Evolutionary conservation across 2,329 filamentous ascomycete species (phyloP), one percentile per base, ranked within the genome.

Genomic region (Tolypocladium nubicola): DNA sequence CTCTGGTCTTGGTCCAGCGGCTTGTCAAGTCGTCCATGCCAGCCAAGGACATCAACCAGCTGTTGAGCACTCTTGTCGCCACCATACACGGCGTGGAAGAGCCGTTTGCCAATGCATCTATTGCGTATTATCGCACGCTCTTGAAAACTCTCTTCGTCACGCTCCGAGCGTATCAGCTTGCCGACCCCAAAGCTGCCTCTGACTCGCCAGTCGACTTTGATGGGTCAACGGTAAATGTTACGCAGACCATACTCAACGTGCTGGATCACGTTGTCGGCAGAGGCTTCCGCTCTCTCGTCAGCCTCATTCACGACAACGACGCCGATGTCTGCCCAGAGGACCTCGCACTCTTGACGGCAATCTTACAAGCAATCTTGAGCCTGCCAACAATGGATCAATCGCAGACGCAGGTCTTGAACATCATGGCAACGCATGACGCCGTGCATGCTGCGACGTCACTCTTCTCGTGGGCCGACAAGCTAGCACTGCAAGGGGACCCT

Each of bases 401-500:
- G 53, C 84, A 88, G 61, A 78, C 82, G 16, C 86, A 90, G 63
- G 82, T 93, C 41, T 79, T 90, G 56, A 82, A 85, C 66, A 85
- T 86, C 62, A 78, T 90, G 76, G 77, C 82, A 1, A 82, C 83
- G 52, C 85, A 91, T 67, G 85, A 88, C 61, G 86, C 87, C 1
- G 80, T 90, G 52, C 88, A 93, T 65, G 88, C 91, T 60, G 92
- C 91, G 0, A 86, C 87, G 7, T 90, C 89, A 39, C 80, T 99
- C 6, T 97, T 93, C 72, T 96, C 91, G 0, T 99, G 94, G 94
- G 84, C 93, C 4, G 91, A 97, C 70, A 85, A 87, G 62, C 79
- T 97, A 30, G 82, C 87, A 0, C 80, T 87, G 40, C 82, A 87
- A 57, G 84, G 86, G 35, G 93, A 97, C 67, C 93, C 94, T 0